phyloP scores from a whole-genome alignment of 163 green algal species.

The Chlorella variabilis region DNA sequence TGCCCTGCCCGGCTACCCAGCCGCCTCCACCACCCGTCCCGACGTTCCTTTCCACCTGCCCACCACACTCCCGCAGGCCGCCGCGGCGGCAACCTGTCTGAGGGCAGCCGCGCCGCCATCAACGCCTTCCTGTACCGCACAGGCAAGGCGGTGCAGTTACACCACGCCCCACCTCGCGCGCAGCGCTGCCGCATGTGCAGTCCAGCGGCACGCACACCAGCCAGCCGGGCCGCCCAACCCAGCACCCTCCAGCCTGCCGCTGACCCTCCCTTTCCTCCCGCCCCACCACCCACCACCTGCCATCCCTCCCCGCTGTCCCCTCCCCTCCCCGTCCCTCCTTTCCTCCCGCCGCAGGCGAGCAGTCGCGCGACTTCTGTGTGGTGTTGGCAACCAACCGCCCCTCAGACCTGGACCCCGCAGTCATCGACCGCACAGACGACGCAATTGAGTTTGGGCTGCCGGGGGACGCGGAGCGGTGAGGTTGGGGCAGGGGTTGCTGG shows the following conservation, averaged over 20 bases:
- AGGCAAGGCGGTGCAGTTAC: background rate
- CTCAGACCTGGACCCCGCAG: conserved; percentile 92
- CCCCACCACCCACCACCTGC: background rate
- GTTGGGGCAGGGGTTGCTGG: background rate
- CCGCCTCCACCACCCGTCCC: too few relatives aligned
- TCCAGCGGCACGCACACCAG: too few relatives aligned
- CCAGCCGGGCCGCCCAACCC: too few relatives aligned
- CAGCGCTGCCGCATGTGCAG: too few relatives aligned
- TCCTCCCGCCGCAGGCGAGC: conserved; percentile 74
- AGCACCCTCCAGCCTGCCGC: too few relatives aligned
- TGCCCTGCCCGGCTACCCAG: too few relatives aligned
- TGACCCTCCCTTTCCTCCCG: background rate
- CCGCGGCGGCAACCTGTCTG: conserved; percentile 86
- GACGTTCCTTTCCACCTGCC: background rate
- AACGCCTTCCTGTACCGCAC: conserved; percentile 98
- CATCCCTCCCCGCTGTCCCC: background rate
- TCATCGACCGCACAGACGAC: conserved; percentile 98
- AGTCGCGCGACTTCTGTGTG: conserved; percentile 89
- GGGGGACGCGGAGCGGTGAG: conserved; percentile 68
- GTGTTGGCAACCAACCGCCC: conserved; percentile 96
- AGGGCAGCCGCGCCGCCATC: conserved; percentile 92
- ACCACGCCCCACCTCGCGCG: too few relatives aligned
- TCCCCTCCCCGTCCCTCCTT: background rate
- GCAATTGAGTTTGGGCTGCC: conserved; percentile 77
- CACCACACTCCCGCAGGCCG: conserved; percentile 58